phyloP scores from a whole-genome alignment of 805 yeast species.

The Cyberlindnera maclurae region DNA sequence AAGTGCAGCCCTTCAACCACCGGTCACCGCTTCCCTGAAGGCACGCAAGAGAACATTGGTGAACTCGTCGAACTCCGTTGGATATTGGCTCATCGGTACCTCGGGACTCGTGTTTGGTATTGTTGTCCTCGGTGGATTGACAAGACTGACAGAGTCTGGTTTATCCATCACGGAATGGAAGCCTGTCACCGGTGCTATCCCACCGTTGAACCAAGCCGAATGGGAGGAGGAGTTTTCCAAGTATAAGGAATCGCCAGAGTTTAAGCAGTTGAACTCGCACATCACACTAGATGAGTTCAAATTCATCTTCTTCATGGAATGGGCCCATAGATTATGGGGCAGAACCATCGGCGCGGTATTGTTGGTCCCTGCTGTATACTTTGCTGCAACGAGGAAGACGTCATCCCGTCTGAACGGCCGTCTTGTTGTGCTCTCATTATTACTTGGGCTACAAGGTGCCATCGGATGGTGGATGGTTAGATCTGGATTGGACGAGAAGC shows the following conservation, averaged over 20 bases:
- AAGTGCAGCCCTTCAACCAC: neutral
- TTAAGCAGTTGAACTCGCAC: conserved; percentile 79
- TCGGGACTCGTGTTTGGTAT: conserved; percentile 90
- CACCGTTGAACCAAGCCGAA: conserved; percentile 73
- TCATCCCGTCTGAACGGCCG: conserved; percentile 61
- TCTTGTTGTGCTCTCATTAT: conserved; percentile 62
- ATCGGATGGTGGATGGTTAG: conserved; percentile 99
- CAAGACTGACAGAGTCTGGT: conserved; percentile 93
- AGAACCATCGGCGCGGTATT: conserved; percentile 82
- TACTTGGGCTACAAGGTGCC: conserved; percentile 89
- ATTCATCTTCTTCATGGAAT: conserved; percentile 93
- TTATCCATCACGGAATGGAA: conserved; percentile 96
- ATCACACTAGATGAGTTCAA: conserved; percentile 88
- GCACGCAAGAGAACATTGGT: conserved; percentile 15
- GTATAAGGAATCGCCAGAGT: conserved; percentile 86
- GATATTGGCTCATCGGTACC: conserved; percentile 83
- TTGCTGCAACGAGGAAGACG: conserved; percentile 58
- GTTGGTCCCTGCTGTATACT: conserved; percentile 79
- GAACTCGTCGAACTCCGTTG: conserved; percentile 48
- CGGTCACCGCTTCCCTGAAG: conserved; percentile 1
- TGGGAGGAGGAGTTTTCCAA: conserved; percentile 84
- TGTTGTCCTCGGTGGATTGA: conserved; percentile 93
- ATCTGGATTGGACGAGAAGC: conserved; percentile 82
- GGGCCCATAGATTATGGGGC: conserved; percentile 93
- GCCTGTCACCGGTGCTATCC: conserved; percentile 92